Evolutionary conservation across 1,139 yeast species (phyloP).

Genomic region (Zygosaccharomyces pseudobailii): DNA sequence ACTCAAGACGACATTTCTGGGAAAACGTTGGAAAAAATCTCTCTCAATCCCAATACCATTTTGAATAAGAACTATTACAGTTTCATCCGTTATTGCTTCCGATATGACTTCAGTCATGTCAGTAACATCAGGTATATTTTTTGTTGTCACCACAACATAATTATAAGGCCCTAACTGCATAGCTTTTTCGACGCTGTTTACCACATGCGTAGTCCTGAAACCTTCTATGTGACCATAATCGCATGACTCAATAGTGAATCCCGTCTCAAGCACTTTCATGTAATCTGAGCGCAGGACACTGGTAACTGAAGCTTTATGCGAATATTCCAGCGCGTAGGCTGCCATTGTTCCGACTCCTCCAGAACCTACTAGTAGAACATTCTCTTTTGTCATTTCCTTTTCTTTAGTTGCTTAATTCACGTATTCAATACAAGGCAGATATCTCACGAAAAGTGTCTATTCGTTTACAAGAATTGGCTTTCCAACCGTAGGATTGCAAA

Average conservation of each 20-base stretch:
- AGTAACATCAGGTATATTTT: slow-evolving; percentile 63
- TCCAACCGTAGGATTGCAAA: too few species aligned
- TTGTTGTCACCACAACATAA: slow-evolving; percentile 62
- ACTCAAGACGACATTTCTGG: slow-evolving; percentile 54
- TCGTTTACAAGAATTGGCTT: too few species aligned
- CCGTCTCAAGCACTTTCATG: slow-evolving; percentile 45
- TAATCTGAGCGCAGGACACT: slow-evolving; percentile 51
- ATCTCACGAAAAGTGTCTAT: too few species aligned
- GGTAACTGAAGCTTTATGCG: slow-evolving; percentile 6
- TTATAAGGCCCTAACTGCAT: slow-evolving; percentile 50
- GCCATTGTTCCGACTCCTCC: slow-evolving; percentile 9
- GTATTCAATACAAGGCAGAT: background rate
- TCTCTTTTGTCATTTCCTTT: slow-evolving; percentile 3
- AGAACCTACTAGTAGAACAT: slow-evolving; percentile 5
- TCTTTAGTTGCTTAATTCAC: background rate
- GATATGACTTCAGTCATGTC: slow-evolving; percentile 4
- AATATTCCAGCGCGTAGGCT: slow-evolving; percentile 6
- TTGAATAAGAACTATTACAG: slow-evolving; percentile 54
- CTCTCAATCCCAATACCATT: slow-evolving; percentile 73
- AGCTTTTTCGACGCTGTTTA: slow-evolving; percentile 43
- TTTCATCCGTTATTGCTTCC: slow-evolving; percentile 1
- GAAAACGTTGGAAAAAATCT: slow-evolving; percentile 53
- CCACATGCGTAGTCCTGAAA: slow-evolving; percentile 50
- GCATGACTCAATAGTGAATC: slow-evolving; percentile 55
- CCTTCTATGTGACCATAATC: slow-evolving; percentile 52